Evolutionary conservation across 1,139 yeast genomes (phyloP).

Genomic region (Saccharomyces hybrid): DNA sequence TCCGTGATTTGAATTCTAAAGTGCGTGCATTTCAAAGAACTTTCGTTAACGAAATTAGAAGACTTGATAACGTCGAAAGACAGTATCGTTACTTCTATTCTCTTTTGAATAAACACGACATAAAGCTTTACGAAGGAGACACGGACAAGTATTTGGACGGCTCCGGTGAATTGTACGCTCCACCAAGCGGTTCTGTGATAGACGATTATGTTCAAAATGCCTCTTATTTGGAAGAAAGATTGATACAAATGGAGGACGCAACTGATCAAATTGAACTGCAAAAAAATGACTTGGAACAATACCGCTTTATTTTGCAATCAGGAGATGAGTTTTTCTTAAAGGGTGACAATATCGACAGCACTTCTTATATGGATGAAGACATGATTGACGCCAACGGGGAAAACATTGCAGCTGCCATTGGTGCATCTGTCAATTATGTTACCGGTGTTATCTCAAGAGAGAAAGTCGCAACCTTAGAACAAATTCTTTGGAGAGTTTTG

Average conservation of each 20-base stretch:
- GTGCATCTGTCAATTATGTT: conserved; percentile 49
- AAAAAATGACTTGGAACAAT: conserved; percentile 53
- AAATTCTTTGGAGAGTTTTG: conserved; percentile 85
- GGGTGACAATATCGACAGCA: conserved; percentile 11
- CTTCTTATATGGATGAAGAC: conserved; percentile 7
- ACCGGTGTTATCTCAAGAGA: conserved; percentile 78
- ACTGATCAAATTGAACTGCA: conserved; percentile 46
- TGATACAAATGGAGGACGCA: conserved; percentile 49
- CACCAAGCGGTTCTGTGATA: conserved; percentile 55
- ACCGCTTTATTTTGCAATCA: conserved; percentile 60
- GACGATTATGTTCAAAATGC: conserved; percentile 70
- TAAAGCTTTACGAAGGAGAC: conserved; percentile 41
- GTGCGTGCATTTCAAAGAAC: conserved; percentile 81
- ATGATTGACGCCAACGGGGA: conserved; percentile 11
- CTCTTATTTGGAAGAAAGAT: conserved; percentile 51
- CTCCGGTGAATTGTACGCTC: conserved; percentile 7
- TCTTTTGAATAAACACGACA: conserved; percentile 43
- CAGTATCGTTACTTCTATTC: conserved; percentile 41
- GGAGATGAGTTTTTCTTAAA: conserved; percentile 59
- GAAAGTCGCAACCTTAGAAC: conserved; percentile 65
- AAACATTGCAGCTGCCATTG: conserved; percentile 7
- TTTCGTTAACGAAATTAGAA: conserved; percentile 73
- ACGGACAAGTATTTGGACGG: conserved; percentile 7
- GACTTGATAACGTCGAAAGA: conserved; percentile 55
- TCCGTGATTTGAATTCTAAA: conserved; percentile 77